Conservation (phyloP, 176 grass and related monocot species). For the Zoysia japonica region DNA sequence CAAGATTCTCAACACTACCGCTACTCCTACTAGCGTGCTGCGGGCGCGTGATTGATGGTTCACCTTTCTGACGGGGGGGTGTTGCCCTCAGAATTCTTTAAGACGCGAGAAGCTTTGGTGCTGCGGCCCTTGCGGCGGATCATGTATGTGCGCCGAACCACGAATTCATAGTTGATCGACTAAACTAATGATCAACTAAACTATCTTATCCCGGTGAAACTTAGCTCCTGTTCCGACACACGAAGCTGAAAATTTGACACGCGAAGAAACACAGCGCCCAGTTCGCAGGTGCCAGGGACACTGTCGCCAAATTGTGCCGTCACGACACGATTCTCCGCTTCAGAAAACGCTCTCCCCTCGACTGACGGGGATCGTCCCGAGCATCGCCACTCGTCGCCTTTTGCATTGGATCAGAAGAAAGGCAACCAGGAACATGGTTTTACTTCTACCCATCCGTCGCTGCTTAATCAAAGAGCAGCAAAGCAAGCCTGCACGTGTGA, state of each 20-base stretch:
- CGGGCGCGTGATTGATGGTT: background rate
- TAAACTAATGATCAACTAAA: too few relatives aligned
- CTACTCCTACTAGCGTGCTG: background rate
- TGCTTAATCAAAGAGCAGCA: background rate
- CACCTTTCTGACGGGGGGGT: background rate
- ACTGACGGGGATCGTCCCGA: background rate
- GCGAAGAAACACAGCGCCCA: background rate
- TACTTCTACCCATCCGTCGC: background rate
- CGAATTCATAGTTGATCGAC: background rate
- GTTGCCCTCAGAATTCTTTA: background rate
- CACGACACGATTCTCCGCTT: background rate
- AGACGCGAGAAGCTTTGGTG: background rate
- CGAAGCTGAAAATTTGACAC: background rate
- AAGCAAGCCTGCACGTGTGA: background rate
- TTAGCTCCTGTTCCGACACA: background rate
- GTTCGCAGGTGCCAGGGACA: background rate
- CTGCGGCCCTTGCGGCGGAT: background rate
- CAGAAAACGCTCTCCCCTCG: background rate
- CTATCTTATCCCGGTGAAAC: too few relatives aligned
- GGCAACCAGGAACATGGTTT: background rate
- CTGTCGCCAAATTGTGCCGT: constrained; percentile 1
- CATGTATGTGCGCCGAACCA: background rate
- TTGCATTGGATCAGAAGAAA: background rate
- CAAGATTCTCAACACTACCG: background rate
- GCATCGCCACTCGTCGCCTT: background rate